Evolutionary conservation across 148 eudicot species (phyloP).

Genomic region (Arctostaphylos glauca): DNA sequence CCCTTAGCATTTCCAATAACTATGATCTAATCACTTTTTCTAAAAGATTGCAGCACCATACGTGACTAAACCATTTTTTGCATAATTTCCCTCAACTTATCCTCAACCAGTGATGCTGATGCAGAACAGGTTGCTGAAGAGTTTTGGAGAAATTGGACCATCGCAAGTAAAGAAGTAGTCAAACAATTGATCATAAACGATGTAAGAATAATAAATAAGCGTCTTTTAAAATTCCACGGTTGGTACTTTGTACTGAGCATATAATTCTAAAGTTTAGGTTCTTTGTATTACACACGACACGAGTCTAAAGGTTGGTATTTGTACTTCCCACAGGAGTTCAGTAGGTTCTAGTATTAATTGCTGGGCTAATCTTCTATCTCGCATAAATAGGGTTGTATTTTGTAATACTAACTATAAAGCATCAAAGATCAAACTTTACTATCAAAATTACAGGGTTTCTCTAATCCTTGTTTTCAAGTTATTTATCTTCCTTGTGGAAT

Average conservation of each 20-base stretch:
- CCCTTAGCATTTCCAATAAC: background rate
- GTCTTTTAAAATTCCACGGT: background rate
- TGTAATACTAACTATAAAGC: background rate
- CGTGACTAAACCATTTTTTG: background rate
- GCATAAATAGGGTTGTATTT: background rate
- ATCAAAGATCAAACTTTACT: background rate
- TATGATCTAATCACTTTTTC: background rate
- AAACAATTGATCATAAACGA: background rate
- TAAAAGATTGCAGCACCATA: background rate
- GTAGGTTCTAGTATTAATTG: background rate
- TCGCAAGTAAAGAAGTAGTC: background rate
- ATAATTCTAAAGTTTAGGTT: too few species aligned
- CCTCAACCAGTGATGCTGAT: background rate
- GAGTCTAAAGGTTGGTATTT: too few species aligned
- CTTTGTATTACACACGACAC: too few species aligned
- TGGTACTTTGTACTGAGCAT: background rate
- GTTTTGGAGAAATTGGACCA: background rate
- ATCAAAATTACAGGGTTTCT: background rate
- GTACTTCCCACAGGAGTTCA: too few species aligned
- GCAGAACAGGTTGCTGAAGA: background rate
- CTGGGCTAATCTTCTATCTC: background rate
- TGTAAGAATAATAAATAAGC: background rate
- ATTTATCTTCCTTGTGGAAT: background rate
- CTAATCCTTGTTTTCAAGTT: background rate
- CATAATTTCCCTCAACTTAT: background rate